Conservation (phyloP, 1,284 basidiomycete genomes). For the Heterobasidion occidentale region DNA sequence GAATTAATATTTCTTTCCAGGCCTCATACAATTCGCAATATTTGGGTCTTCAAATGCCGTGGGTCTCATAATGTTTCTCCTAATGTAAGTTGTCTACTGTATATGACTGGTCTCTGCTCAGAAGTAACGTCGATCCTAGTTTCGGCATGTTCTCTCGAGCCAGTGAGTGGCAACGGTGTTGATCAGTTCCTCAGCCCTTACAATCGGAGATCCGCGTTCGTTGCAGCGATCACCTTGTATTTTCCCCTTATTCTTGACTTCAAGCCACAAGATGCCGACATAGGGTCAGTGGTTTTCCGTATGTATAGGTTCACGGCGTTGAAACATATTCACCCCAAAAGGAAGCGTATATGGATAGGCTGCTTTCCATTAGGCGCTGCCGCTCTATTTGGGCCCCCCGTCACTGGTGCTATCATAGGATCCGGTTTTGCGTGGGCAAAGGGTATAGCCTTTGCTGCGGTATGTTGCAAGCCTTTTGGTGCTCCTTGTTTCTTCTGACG, state of each 20-base stretch:
- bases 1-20: background rate
- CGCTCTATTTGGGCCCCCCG: background rate
- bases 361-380: background rate
- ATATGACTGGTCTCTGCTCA: no score
- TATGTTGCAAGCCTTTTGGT: background rate
- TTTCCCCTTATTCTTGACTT: background rate
- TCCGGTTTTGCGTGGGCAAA: background rate
- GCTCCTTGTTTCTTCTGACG: background rate
- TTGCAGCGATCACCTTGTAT: background rate
- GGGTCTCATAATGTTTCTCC: background rate
- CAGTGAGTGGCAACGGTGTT: background rate
- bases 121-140: background rate
- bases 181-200: background rate
- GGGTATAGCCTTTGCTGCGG: background rate
- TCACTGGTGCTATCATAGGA: background rate
- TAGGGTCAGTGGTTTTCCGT: background rate
- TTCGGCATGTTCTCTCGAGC: background rate
- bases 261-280: background rate
- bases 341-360: background rate
- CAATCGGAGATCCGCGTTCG: background rate
- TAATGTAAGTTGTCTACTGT: background rate
- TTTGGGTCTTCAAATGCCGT: background rate
- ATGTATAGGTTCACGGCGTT: background rate
- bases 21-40: background rate
- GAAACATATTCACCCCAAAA: background rate